These are phyloP conservation scores for Penicillium cinerascens DNA, from an alignment of 495 filamentous ascomycete species.

Conservation along the genomic window DNA sequence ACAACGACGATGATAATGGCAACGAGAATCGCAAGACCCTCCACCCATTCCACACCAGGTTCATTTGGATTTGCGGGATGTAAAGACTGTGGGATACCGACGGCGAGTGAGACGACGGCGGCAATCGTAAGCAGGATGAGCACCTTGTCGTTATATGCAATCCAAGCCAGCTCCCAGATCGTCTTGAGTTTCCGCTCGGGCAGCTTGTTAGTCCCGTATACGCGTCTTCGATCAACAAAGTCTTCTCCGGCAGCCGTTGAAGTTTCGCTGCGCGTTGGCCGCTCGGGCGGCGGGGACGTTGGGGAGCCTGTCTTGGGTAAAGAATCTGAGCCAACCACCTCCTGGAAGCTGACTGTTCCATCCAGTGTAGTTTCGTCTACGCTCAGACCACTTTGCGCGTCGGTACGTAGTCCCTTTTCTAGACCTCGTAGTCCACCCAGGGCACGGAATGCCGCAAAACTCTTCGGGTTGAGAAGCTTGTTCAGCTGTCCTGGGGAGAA, in stretches of 20 bases:
- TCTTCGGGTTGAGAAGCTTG: constrained; percentile 81
- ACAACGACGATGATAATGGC: constrained; percentile 73
- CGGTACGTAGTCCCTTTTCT: constrained; percentile 71
- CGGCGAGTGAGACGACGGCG: constrained; percentile 75
- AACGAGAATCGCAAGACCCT: constrained; percentile 73
- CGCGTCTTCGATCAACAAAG: constrained; percentile 61
- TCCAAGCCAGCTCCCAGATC: constrained; percentile 72
- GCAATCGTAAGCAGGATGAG: constrained; percentile 74
- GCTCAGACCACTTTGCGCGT: constrained; percentile 65
- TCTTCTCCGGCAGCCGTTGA: constrained; percentile 30
- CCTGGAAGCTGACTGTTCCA: constrained; percentile 67
- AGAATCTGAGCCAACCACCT: constrained; percentile 39
- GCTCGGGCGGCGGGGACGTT: constrained; percentile 23
- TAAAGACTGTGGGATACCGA: constrained; percentile 70
- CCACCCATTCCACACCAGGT: constrained; percentile 71
- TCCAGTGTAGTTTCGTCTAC: constrained; percentile 66
- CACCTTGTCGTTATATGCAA: constrained; percentile 81
- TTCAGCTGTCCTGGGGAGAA: constrained; percentile 77
- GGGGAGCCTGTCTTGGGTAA: constrained; percentile 31
- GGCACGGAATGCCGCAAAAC: constrained; percentile 69
- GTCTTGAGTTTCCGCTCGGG: constrained; percentile 70
- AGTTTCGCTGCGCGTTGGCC: constrained; percentile 19
- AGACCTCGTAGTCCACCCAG: constrained; percentile 74
- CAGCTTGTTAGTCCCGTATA: constrained; percentile 67
- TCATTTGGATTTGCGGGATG: constrained; percentile 40